A percentile compares a stretch with the other conserved stretches of the same genome.
These are phyloP conservation scores for Kwoniella sp. DNA, from an alignment of 768 basidiomycete genomes.

Conservation along the genomic window DNA sequence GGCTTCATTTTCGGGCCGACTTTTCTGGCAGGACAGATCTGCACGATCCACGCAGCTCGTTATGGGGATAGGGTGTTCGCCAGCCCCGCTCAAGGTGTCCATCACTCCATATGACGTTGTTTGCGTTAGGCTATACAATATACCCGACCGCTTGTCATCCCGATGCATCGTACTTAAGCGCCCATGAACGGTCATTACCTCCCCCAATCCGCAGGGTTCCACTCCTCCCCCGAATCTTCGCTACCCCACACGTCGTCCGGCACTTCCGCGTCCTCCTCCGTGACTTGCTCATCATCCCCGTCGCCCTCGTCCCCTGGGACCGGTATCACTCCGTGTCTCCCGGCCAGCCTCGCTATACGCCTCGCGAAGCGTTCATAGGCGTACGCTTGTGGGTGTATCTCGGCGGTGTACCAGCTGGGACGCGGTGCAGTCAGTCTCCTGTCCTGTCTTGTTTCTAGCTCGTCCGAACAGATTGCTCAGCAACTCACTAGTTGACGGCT, in stretches of 20 bases:
- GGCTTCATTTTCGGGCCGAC: too few species aligned
- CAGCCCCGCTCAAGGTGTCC: too few species aligned
- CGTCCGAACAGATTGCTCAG: not conserved
- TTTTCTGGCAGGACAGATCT: too few species aligned
- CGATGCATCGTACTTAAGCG: too few species aligned
- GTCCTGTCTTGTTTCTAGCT: too few species aligned
- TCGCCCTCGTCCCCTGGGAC: conserved; percentile 20
- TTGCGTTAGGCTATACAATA: too few species aligned
- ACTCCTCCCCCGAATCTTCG: conserved; percentile 23
- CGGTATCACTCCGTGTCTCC: conserved; percentile 30
- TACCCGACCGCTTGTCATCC: too few species aligned
- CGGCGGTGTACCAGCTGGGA: conserved; percentile 39
- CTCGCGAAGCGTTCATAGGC: conserved; percentile 29
- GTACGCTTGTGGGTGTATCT: conserved; percentile 24
- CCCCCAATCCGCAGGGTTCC: conserved; percentile 33
- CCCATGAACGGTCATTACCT: too few species aligned
- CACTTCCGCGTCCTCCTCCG: not conserved
- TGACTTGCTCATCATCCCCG: conserved; percentile 1
- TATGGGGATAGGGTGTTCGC: too few species aligned
- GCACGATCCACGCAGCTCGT: too few species aligned
- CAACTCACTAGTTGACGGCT: conserved; percentile 49
- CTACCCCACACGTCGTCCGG: conserved; percentile 12
- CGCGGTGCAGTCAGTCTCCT: not conserved
- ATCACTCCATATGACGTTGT: too few species aligned
- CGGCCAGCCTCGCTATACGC: conserved; percentile 26